Evolutionary conservation across 495 filamentous ascomycete species (phyloP).

Genomic region (Schizothecium vesticola): DNA sequence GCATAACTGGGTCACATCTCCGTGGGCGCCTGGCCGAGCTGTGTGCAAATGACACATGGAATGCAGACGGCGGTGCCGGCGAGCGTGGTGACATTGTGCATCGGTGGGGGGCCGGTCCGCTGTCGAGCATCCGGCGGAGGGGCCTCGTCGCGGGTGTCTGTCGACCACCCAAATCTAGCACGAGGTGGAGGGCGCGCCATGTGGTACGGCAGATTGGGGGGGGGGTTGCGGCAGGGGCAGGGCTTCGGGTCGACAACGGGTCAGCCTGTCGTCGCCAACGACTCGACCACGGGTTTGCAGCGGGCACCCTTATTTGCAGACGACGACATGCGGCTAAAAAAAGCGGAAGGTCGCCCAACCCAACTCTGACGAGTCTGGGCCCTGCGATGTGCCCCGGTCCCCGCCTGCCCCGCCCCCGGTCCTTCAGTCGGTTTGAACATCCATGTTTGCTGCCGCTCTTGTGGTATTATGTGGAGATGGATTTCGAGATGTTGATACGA

Average conservation of each 20-base stretch:
- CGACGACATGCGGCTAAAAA: constrained; percentile 12
- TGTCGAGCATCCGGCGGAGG: neutral
- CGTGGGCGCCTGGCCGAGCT: neutral
- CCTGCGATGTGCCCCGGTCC: neutral
- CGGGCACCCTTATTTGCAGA: constrained; percentile 22
- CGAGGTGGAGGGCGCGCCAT: neutral
- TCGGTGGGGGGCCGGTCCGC: neutral
- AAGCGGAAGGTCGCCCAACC: neutral
- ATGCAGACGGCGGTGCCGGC: neutral
- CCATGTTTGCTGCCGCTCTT: neutral
- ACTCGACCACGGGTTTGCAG: constrained; percentile 22
- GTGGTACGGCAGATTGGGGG: neutral
- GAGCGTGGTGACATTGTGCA: neutral
- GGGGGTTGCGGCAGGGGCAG: neutral
- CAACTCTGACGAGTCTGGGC: neutral
- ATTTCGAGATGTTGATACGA: neutral
- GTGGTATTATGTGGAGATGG: neutral
- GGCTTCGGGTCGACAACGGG: constrained; percentile 6
- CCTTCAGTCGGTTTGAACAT: neutral
- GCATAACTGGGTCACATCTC: neutral
- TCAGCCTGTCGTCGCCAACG: constrained; percentile 15
- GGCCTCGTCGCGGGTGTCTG: neutral
- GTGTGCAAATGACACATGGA: neutral
- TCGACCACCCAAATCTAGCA: neutral
- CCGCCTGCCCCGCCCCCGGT: no score